Conservation (phyloP, 2,329 filamentous ascomycete species). For the Cladosporium sp. region DNA sequence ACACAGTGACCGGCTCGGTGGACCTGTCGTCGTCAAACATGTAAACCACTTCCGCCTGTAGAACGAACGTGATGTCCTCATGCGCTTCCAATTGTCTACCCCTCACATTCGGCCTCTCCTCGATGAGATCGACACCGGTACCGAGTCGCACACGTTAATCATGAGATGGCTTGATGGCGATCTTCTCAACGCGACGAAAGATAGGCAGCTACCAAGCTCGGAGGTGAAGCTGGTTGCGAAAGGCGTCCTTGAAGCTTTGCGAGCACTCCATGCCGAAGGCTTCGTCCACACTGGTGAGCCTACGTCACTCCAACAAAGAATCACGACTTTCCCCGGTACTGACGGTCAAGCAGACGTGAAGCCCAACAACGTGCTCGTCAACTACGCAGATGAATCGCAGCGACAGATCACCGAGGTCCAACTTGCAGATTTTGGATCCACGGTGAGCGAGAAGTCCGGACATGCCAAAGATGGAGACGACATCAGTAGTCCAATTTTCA, state of each 20-base stretch:
- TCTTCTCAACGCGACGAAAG: neutral
- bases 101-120: constrained; percentile 19
- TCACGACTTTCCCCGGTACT: neutral
- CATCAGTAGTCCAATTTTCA: constrained; percentile 40
- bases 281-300: constrained; percentile 32
- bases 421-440: constrained; percentile 27
- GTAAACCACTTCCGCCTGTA: constrained; percentile 7
- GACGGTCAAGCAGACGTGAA: constrained; percentile 32
- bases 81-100: constrained; percentile 13
- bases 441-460: constrained; percentile 21
- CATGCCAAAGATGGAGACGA: constrained; percentile 27
- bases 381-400: constrained; percentile 29
- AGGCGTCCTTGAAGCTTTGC: constrained; percentile 29
- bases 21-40: constrained; percentile 20
- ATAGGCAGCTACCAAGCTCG: neutral
- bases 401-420: constrained; percentile 35
- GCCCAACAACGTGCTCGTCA: constrained; percentile 41
- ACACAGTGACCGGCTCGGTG: neutral
- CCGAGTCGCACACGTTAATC: constrained; percentile 3
- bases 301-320: neutral
- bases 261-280: constrained; percentile 30
- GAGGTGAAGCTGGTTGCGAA: constrained; percentile 23
- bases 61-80: constrained; percentile 15
- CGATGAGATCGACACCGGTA: constrained; percentile 11
- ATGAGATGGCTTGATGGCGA: constrained; percentile 16